Conservation (phyloP, 139 green algal species). For the Eudorina sp. region DNA sequence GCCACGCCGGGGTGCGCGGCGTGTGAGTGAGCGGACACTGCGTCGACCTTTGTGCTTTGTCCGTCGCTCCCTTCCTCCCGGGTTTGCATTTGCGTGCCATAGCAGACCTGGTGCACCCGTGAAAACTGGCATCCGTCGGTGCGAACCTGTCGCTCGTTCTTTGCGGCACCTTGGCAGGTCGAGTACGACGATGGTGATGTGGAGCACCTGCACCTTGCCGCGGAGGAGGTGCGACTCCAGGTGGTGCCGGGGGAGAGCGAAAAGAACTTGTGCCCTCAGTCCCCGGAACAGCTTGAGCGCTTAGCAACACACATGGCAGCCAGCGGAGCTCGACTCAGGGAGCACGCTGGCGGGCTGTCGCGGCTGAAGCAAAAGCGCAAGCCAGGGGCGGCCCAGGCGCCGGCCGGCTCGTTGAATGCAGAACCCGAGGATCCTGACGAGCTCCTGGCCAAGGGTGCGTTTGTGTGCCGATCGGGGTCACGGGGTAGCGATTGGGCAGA, state of each 20-base stretch:
- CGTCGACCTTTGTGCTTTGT: no score
- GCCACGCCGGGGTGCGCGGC: no score
- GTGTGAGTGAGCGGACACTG: no score
- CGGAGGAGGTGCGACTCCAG: conserved; percentile 71
- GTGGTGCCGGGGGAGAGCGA: conserved; percentile 48
- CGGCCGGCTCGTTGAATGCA: no score
- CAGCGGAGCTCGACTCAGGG: not conserved
- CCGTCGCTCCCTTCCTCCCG: no score
- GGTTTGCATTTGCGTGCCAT: no score
- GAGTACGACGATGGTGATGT: conserved; percentile 71
- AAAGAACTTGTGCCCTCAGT: not conserved
- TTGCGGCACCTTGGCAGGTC: conserved; percentile 54
- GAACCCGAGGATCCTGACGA: not conserved
- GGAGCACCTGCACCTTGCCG: conserved; percentile 64
- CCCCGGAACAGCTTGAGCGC: not conserved
- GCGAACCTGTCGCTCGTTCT: no score
- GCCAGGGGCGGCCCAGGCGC: not conserved
- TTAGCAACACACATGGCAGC: not conserved
- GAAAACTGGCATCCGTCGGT: no score
- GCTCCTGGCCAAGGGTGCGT: conserved; percentile 7
- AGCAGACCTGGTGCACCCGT: no score
- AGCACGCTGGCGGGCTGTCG: not conserved
- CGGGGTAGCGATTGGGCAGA: no score
- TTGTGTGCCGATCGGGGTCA: no score
- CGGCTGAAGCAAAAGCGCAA: not conserved